Percentiles rank a stretch among this genome's conserved stretches.
These are phyloP conservation scores for Recurvomyces mirabilis DNA, from an alignment of 495 filamentous ascomycete genomes.

Conservation along the genomic window DNA sequence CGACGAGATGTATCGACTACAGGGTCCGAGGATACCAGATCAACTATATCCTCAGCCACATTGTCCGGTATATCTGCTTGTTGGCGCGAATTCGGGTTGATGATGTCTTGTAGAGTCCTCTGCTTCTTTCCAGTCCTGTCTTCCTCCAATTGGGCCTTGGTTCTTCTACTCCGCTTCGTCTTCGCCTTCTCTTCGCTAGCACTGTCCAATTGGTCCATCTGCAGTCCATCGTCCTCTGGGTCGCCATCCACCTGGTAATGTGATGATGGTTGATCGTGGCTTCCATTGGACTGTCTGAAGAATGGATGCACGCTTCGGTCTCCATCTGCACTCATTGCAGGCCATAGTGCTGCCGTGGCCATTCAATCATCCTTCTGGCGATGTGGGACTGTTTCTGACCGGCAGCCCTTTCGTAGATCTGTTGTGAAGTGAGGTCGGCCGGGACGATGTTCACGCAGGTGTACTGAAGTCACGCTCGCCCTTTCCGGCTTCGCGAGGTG, in stretches of 20 bases:
- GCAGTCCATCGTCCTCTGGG: neutral
- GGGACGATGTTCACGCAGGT: too few relatives aligned
- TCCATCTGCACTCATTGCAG: conserved; percentile 27
- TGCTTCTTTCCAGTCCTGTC: conserved; percentile 11
- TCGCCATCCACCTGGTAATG: neutral
- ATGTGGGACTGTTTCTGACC: neutral
- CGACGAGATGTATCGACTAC: neutral
- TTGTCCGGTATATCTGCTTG: neutral
- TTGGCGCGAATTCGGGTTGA: conserved; percentile 8
- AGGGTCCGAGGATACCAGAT: conserved; percentile 1
- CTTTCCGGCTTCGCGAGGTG: too few relatives aligned
- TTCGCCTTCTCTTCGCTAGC: conserved; percentile 1
- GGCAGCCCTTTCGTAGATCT: too few relatives aligned
- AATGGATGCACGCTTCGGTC: conserved; percentile 28
- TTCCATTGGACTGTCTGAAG: conserved; percentile 19
- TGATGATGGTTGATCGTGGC: conserved; percentile 4
- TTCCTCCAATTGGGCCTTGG: neutral
- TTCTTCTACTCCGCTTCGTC: conserved; percentile 1
- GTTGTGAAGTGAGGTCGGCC: neutral
- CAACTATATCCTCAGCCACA: too few relatives aligned
- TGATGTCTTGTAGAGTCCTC: conserved; percentile 15
- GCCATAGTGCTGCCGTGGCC: conserved; percentile 24
- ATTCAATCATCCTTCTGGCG: conserved; percentile 12
- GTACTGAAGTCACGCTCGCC: too few relatives aligned
- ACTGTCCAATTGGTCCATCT: neutral